These are phyloP conservation scores for Corynespora cassiicola DNA, from an alignment of 2,329 filamentous ascomycete species.

Conservation along the genomic window DNA sequence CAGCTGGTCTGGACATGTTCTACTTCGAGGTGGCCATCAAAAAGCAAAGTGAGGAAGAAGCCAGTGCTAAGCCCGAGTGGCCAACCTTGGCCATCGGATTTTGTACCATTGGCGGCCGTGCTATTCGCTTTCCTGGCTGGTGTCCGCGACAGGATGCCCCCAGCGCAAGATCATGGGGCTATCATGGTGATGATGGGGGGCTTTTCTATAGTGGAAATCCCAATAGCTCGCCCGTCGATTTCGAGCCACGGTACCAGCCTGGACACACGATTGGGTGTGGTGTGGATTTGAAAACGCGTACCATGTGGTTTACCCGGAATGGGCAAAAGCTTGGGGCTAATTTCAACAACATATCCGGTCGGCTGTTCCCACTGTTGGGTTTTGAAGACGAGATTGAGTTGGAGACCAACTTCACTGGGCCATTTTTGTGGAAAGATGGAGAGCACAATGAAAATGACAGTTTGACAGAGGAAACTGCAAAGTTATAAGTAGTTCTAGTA, in stretches of 20 bases:
- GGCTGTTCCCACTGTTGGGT: conserved; percentile 5
- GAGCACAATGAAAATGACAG: conserved; percentile 1
- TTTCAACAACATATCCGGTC: conserved; percentile 3
- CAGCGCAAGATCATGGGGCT: conserved; percentile 8
- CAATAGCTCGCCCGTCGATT: not conserved
- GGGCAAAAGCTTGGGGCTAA: not conserved
- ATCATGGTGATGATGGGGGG: conserved; percentile 8
- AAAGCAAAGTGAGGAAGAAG: too few relatives aligned
- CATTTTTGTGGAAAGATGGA: conserved; percentile 6
- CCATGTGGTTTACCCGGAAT: conserved; percentile 5
- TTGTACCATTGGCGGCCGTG: conserved; percentile 7
- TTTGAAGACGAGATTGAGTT: not conserved
- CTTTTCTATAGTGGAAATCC: conserved; percentile 1
- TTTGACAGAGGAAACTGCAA: too few relatives aligned
- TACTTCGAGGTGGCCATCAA: conserved; percentile 16
- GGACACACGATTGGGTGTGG: conserved; percentile 8
- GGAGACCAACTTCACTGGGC: conserved; percentile 8
- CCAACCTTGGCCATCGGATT: too few relatives aligned
- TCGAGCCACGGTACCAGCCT: not conserved
- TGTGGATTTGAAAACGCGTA: conserved; percentile 1
- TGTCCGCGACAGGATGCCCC: conserved; percentile 3
- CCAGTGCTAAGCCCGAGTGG: too few relatives aligned
- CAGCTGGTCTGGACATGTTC: conserved; percentile 8
- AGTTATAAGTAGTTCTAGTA: too few relatives aligned
- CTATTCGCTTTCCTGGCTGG: conserved; percentile 8